Evolutionary conservation across 371 early-diverging fungal species (phyloP), one percentile per base, ranked within the genome.

Genomic region (Apophysomyces sp.): DNA sequence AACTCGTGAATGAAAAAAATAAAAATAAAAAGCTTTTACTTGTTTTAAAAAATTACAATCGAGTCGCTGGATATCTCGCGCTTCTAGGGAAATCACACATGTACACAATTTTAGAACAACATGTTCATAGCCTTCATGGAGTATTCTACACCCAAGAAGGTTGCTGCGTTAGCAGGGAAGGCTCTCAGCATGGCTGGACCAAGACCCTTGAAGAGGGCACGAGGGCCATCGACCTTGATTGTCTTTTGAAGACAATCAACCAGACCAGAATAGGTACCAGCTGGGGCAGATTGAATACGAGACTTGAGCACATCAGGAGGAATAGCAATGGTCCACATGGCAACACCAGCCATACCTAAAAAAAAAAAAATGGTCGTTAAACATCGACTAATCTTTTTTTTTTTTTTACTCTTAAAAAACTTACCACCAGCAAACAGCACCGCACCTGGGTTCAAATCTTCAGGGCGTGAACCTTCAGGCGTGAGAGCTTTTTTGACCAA

Each of bases 221-320:
- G 65, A 8, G 95, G 88, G 30, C 98, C 98, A 77, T 98, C 98
- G 27, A 80, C 79, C 64, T 84, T 91, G 77, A 96, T 76, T 55
- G 92, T 81, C 74, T 97, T 86, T 30, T 89, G 73, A 66, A 96
- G 90, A 55, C 90, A 90, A 68, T 92, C 91, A 15, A 78, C 60
- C 56, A 90, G 67, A 32, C 97, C 97, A 29, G 79, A 84, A 82
- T 97, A 96, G 49, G 90, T 95, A 55, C 98, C 98, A 56, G 92
- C 92, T 26, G 98, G 95, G 0, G 96, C 90, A 12, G 98, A 86
- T 83, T 98, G 98, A 63, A 97, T 88, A 44, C 97, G 92, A 34
- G 97, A 96, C 80, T 98, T 98, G 75, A 98, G 85, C 34, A 97
- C 97, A 86, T 98, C 98, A 39, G 96, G 94, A 15, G 98, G 98